phyloP scores from a whole-genome alignment of 129 eudicot species.

The Mikania micrantha region DNA sequence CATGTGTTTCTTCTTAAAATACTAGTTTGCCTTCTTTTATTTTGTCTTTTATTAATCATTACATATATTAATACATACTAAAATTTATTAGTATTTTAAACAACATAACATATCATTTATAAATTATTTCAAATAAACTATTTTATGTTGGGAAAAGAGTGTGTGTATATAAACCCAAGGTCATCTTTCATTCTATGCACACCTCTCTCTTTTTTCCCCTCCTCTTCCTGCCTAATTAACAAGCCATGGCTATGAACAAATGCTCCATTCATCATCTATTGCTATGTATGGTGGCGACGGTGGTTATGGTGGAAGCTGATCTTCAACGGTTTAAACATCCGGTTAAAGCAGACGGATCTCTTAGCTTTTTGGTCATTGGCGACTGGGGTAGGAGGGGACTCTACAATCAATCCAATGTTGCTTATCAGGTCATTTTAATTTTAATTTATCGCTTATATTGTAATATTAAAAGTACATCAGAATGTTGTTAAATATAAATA shows the following conservation, averaged over 20 bases:
- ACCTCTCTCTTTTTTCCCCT: not conserved
- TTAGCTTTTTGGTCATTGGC: slow-evolving; percentile 57
- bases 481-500: no score
- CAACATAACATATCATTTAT: no score
- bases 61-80: not conserved
- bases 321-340: slow-evolving; percentile 42
- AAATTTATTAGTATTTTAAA: not conserved
- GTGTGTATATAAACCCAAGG: not conserved
- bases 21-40: not conserved
- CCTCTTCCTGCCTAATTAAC: not conserved
- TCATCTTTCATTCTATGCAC: not conserved
- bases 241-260: slow-evolving; percentile 10
- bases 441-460: no score
- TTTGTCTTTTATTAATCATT: not conserved
- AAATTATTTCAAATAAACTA: no score
- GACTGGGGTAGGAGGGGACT: slow-evolving; percentile 75
- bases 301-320: slow-evolving; percentile 22
- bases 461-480: no score
- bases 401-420: slow-evolving; percentile 60
- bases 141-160: not conserved
- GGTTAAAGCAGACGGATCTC: slow-evolving; percentile 39
- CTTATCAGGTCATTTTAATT: slow-evolving; percentile 69
- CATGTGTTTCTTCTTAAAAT: not conserved
- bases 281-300: not conserved
- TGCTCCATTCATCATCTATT: not conserved